A percentile compares a stretch with the other conserved stretches of the same genome.
Conservation (phyloP, 768 basidiomycete species). For the Paxillus ammoniavirescens region DNA sequence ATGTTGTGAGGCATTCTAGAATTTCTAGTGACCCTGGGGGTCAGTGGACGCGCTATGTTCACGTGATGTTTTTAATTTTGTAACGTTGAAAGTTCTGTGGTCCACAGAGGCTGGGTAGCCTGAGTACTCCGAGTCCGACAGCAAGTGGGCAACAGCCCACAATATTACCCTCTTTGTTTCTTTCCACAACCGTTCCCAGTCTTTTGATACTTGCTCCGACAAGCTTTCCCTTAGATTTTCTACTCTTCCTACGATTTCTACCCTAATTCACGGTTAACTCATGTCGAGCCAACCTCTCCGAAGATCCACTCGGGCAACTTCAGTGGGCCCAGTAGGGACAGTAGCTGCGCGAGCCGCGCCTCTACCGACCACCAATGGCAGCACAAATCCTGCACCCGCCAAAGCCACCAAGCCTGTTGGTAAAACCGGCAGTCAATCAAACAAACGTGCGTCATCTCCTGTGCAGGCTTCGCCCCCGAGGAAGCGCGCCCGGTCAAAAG, state of each 20-base stretch:
- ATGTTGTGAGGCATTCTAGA: conserved; percentile 9
- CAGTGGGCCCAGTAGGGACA: conserved; percentile 38
- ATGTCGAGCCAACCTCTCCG: conserved; percentile 41
- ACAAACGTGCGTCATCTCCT: conserved; percentile 54
- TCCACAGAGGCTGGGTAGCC: too few species aligned
- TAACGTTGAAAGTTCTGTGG: too few species aligned
- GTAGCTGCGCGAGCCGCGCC: conserved; percentile 29
- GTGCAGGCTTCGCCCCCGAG: conserved; percentile 40
- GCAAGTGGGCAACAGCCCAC: neutral
- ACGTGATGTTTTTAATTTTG: conserved; percentile 12
- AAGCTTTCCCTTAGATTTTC: neutral
- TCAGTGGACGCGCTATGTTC: conserved; percentile 26
- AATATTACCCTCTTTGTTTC: neutral
- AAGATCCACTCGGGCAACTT: conserved; percentile 53
- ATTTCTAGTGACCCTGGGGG: too few species aligned
- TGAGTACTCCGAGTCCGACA: neutral
- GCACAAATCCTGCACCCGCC: conserved; percentile 34
- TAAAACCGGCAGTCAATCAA: conserved; percentile 22
- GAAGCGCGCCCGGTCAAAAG: conserved; percentile 45
- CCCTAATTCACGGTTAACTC: conserved; percentile 23
- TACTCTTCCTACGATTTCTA: neutral
- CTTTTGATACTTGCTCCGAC: neutral
- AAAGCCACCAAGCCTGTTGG: conserved; percentile 29
- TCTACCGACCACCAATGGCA: conserved; percentile 26
- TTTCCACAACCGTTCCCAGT: neutral